Evolutionary conservation across 192 early-diverging fungal species (phyloP).

Genomic region (Ambispora gerdemannii): DNA sequence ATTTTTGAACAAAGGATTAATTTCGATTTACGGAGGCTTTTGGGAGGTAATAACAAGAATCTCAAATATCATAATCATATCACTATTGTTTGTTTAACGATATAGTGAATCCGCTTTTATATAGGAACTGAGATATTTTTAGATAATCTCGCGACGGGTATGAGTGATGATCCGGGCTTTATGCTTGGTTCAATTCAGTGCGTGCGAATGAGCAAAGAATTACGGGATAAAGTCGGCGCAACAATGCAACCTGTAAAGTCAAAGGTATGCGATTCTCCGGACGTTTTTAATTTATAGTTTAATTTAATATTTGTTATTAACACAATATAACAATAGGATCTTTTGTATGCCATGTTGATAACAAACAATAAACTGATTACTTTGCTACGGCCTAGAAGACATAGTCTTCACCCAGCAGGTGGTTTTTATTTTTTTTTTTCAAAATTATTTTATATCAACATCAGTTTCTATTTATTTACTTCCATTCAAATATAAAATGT

Average conservation of each 20-base stretch:
- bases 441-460: neutral
- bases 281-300: constrained; percentile 2
- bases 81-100: no score
- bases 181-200: constrained; percentile 74
- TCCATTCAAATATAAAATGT: no score
- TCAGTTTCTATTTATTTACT: neutral
- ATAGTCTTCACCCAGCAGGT: constrained; percentile 76
- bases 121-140: constrained; percentile 77
- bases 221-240: constrained; percentile 68
- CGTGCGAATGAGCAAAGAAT: constrained; percentile 60
- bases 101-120: no score
- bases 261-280: constrained; percentile 42
- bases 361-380: constrained; percentile 75
- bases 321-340: constrained; percentile 39
- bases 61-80: no score
- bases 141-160: constrained; percentile 67
- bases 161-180: constrained; percentile 70
- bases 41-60: constrained; percentile 53
- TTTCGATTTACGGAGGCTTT: constrained; percentile 82
- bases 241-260: constrained; percentile 52
- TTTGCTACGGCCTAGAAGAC: constrained; percentile 66
- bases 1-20: constrained; percentile 86
- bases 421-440: constrained; percentile 1
- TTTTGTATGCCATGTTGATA: constrained; percentile 79
- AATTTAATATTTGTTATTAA: constrained; percentile 1